phyloP scores from a whole-genome alignment of 176 grass and related monocot genomes.

The Carex myosuroides region DNA sequence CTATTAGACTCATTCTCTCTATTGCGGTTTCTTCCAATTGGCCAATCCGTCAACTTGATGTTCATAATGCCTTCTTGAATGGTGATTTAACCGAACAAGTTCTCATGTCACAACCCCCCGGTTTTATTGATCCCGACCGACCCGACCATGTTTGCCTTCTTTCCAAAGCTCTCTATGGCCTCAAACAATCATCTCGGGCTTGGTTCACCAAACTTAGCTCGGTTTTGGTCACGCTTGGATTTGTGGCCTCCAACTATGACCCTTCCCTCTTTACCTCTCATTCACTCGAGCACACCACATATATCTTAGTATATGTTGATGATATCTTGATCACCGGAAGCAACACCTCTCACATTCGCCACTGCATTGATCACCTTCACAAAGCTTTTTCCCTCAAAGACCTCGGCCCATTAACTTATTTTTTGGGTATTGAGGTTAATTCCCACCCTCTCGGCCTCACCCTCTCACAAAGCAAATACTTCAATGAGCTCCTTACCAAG shows the following conservation, averaged over 20 bases:
- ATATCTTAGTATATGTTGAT: neutral
- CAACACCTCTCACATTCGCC: too few relatives aligned
- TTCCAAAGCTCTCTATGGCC: neutral
- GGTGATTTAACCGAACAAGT: neutral
- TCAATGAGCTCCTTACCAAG: neutral
- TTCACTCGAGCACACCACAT: neutral
- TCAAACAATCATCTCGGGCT: neutral
- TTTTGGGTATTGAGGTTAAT: neutral
- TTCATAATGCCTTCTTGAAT: neutral
- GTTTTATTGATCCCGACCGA: neutral
- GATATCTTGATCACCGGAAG: neutral
- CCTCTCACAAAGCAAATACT: neutral
- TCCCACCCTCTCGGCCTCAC: neutral
- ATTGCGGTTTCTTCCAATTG: neutral
- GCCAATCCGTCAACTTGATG: neutral
- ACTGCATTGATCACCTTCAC: neutral
- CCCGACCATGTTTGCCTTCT: neutral
- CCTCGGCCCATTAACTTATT: neutral
- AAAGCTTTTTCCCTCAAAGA: neutral
- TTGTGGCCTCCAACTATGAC: neutral
- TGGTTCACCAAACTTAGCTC: neutral
- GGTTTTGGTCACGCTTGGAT: neutral
- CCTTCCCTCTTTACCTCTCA: neutral
- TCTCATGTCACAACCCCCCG: neutral
- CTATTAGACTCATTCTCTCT: neutral